A percentile compares a stretch with the other conserved stretches of the same genome.
Conservation (phyloP, 805 yeast species). For the Zygotorulaspora sp. region DNA sequence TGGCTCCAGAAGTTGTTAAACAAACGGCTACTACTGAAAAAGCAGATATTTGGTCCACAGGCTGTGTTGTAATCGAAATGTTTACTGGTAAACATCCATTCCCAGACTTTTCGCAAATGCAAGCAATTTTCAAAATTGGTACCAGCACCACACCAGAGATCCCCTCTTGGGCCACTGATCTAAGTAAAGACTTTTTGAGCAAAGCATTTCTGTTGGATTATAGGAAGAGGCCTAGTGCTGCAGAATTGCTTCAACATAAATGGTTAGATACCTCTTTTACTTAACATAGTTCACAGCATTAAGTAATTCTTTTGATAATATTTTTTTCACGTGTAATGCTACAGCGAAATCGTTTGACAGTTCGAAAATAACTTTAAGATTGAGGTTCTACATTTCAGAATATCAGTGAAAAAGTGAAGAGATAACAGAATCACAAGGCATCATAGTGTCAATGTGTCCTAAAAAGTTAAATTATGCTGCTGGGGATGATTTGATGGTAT, state of each 20-base stretch:
- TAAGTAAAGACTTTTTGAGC: constrained; percentile 60
- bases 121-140: constrained; percentile 92
- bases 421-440: neutral
- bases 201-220: constrained; percentile 74
- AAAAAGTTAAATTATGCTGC: constrained; percentile 33
- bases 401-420: too few relatives aligned
- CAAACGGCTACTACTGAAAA: constrained; percentile 86
- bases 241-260: constrained; percentile 55
- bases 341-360: too few relatives aligned
- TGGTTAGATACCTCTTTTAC: constrained; percentile 28
- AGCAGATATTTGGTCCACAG: constrained; percentile 97
- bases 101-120: constrained; percentile 94
- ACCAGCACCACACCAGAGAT: constrained; percentile 75
- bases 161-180: constrained; percentile 67
- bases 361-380: too few relatives aligned
- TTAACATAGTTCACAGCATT: neutral
- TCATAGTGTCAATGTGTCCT: constrained; percentile 23
- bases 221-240: constrained; percentile 67
- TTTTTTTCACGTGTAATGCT: neutral
- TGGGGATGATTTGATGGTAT: constrained; percentile 33
- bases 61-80: constrained; percentile 92
- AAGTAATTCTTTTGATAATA: neutral
- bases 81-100: constrained; percentile 94
- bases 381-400: too few relatives aligned
- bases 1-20: constrained; percentile 98